These are phyloP conservation scores for Arthrinium puccinioides DNA, from an alignment of 2,329 filamentous ascomycete species.

Conservation along the genomic window DNA sequence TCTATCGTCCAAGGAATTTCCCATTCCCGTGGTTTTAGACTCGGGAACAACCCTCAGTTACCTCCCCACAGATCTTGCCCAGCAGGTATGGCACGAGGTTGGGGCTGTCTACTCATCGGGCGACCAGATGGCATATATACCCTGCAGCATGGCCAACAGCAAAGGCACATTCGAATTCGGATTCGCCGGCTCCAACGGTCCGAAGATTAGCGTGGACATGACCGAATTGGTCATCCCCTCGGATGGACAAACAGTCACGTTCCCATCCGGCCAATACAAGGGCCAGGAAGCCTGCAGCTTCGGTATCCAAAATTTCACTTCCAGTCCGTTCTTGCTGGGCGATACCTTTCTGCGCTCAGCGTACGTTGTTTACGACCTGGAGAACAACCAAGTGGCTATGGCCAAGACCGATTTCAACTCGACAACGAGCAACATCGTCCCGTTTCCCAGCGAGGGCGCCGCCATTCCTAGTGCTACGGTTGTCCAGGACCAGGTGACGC, in stretches of 20 bases:
- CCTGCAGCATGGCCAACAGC: constrained; percentile 39
- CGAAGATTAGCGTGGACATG: constrained; percentile 45
- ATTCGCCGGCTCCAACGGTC: constrained; percentile 40
- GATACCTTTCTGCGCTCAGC: constrained; percentile 54
- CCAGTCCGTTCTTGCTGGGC: constrained; percentile 40
- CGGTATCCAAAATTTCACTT: constrained; percentile 45
- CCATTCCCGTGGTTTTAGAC: constrained; percentile 61
- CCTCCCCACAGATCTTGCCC: constrained; percentile 54
- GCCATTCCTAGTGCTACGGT: constrained; percentile 42
- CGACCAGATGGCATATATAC: constrained; percentile 35
- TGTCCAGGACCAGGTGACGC: constrained; percentile 28
- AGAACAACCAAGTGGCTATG: constrained; percentile 49
- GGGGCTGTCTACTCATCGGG: constrained; percentile 38
- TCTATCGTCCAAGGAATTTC: constrained; percentile 32
- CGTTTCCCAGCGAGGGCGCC: constrained; percentile 42
- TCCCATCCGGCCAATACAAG: constrained; percentile 32
- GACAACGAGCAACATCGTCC: constrained; percentile 39
- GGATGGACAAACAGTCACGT: constrained; percentile 22
- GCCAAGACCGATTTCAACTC: constrained; percentile 50
- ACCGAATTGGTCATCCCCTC: constrained; percentile 39
- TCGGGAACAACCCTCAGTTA: constrained; percentile 69
- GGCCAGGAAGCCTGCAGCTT: constrained; percentile 45
- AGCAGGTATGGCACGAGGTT: constrained; percentile 45
- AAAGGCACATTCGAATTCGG: constrained; percentile 46
- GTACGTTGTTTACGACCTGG: constrained; percentile 53